Percentiles rank a stretch among this genome's conserved stretches.
Conservation (phyloP, 345 rosid genomes). For the Angophora floribunda region DNA sequence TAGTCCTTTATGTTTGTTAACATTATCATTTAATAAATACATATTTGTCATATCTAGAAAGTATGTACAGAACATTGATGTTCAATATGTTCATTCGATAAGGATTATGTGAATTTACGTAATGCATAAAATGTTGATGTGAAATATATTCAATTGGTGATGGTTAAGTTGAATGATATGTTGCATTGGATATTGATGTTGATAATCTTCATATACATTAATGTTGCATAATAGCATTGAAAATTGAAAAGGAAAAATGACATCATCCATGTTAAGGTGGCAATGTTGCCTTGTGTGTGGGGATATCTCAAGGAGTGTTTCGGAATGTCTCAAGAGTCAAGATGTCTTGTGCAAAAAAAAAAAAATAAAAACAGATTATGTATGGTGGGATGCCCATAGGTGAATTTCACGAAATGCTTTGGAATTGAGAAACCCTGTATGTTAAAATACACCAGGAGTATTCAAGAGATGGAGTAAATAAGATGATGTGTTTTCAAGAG, state of each 20-base stretch:
- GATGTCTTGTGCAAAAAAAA: rapidly evolving
- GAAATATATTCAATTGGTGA: neutral
- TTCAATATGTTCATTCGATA: neutral
- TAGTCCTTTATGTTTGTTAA: neutral
- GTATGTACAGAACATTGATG: neutral
- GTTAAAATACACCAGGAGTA: rapidly evolving
- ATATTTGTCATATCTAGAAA: neutral
- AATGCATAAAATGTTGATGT: neutral
- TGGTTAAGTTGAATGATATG: neutral
- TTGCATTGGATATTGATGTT: neutral
- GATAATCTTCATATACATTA: neutral
- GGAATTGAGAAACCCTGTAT: neutral
- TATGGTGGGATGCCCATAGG: neutral
- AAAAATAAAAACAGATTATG: neutral
- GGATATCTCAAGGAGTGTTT: neutral
- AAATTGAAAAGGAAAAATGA: neutral
- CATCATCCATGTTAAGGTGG: neutral
- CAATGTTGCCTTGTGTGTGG: neutral
- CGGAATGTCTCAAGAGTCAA: rapidly evolving
- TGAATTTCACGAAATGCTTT: neutral
- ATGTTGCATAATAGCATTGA: neutral
- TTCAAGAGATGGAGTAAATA: too few species aligned
- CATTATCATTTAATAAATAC: neutral
- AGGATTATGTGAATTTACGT: neutral
- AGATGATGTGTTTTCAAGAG: too few species aligned